Evolutionary conservation across 2,329 filamentous ascomycete genomes (phyloP).

Genomic region (Davidsoniella neocaledoniae): DNA sequence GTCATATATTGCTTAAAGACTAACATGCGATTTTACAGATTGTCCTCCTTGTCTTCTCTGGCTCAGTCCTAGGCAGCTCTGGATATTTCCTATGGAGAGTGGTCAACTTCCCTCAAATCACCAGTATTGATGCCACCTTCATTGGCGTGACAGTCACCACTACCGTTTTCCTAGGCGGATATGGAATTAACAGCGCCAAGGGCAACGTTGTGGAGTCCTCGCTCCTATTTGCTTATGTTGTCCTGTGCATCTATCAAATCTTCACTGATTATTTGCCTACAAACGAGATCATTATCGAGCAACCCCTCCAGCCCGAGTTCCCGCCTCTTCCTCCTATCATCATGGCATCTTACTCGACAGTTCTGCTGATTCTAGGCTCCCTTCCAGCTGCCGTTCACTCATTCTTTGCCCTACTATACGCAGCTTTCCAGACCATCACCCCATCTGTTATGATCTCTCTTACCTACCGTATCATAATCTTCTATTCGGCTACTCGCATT

Average conservation of each 20-base stretch:
- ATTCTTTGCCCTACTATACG: slow-evolving; percentile 69
- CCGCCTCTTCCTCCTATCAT: slow-evolving; percentile 94
- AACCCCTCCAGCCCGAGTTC: slow-evolving; percentile 58
- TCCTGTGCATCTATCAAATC: slow-evolving; percentile 98
- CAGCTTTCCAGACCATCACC: slow-evolving; percentile 87
- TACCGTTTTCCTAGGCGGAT: slow-evolving; percentile 79
- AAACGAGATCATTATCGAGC: slow-evolving; percentile 37
- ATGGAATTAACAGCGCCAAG: slow-evolving; percentile 83
- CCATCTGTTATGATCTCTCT: slow-evolving; percentile 92
- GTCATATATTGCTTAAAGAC: slow-evolving; percentile 10
- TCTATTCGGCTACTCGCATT: slow-evolving; percentile 89
- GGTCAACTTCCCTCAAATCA: slow-evolving; percentile 80
- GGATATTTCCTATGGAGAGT: slow-evolving; percentile 95
- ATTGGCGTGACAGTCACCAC: slow-evolving; percentile 89
- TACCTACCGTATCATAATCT: slow-evolving; percentile 81
- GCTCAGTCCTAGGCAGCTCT: slow-evolving; percentile 80
- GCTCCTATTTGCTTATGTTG: slow-evolving; percentile 86
- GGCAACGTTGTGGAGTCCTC: slow-evolving; percentile 94
- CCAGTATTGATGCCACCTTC: slow-evolving; percentile 78
- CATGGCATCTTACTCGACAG: slow-evolving; percentile 92
- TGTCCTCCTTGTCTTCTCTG: slow-evolving; percentile 68
- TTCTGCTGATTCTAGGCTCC: slow-evolving; percentile 67
- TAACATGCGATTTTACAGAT: slow-evolving; percentile 45
- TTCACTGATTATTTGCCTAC: slow-evolving; percentile 90
- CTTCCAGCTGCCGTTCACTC: slow-evolving; percentile 74